Conservation (phyloP, 2,329 filamentous ascomycete genomes). For the Cordyceps javanica region DNA sequence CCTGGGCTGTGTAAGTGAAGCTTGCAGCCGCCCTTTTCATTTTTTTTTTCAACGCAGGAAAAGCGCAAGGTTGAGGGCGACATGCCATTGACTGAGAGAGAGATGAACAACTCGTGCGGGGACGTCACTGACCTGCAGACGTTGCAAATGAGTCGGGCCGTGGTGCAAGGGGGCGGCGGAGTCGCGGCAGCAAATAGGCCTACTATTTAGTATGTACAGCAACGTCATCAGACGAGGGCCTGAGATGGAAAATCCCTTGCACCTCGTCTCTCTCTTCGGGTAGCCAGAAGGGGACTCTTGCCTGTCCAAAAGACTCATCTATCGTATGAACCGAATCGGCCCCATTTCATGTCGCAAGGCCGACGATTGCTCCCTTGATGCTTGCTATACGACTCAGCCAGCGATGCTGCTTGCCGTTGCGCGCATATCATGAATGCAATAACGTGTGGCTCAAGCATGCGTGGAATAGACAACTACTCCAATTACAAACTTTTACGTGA, state of each 20-base stretch:
- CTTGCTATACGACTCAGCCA: too few relatives aligned
- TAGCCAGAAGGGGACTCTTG: too few relatives aligned
- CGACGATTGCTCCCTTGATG: too few relatives aligned
- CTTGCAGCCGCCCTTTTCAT: neutral
- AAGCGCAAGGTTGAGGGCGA: neutral
- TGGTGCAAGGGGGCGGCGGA: neutral
- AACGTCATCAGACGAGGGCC: neutral
- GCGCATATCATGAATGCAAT: neutral
- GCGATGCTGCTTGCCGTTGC: neutral
- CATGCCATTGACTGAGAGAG: too few relatives aligned
- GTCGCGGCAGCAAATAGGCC: neutral
- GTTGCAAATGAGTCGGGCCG: neutral
- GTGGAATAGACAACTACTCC: neutral
- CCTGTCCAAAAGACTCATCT: neutral
- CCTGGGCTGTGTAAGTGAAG: neutral
- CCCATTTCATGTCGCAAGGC: too few relatives aligned
- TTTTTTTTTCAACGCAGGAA: too few relatives aligned
- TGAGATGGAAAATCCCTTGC: neutral
- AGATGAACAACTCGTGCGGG: neutral
- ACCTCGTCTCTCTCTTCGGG: too few relatives aligned
- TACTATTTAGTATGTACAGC: too few relatives aligned
- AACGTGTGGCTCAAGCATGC: neutral
- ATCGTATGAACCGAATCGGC: neutral
- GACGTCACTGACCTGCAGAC: neutral
- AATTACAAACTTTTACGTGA: neutral